Percentiles rank a stretch among this genome's conserved stretches.
These are phyloP conservation scores for Medicago arabica DNA, from an alignment of 306 rosid genomes.

Conservation along the genomic window DNA sequence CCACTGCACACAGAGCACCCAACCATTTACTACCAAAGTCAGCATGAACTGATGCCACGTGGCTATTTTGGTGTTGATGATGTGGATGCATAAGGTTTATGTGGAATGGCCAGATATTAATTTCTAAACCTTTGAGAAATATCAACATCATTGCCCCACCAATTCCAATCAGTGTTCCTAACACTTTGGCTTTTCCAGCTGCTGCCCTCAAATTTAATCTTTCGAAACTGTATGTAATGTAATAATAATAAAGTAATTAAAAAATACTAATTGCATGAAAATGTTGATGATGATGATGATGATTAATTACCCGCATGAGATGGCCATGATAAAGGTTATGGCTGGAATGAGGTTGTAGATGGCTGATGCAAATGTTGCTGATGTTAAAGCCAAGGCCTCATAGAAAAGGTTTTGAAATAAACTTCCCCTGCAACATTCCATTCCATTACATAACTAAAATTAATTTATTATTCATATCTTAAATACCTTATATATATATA, in stretches of 20 bases:
- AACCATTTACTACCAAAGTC: slow-evolving; percentile 16
- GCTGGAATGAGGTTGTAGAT: slow-evolving; percentile 54
- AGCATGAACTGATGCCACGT: slow-evolving; percentile 14
- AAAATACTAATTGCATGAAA: background rate
- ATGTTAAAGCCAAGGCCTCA: slow-evolving; percentile 46
- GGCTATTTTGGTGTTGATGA: slow-evolving; percentile 29
- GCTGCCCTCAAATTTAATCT: slow-evolving; percentile 45
- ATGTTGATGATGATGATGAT: background rate
- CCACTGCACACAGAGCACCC: slow-evolving; percentile 44
- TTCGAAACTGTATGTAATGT: slow-evolving; percentile 51
- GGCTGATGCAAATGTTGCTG: slow-evolving; percentile 56
- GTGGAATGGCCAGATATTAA: slow-evolving; percentile 63
- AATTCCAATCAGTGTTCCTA: slow-evolving; percentile 67
- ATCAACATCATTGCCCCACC: slow-evolving; percentile 81
- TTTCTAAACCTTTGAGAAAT: slow-evolving; percentile 57
- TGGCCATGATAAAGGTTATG: slow-evolving; percentile 53
- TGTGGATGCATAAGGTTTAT: slow-evolving; percentile 54
- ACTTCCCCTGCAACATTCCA: slow-evolving; percentile 50
- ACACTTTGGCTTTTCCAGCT: slow-evolving; percentile 65
- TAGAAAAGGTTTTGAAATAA: slow-evolving; percentile 55
- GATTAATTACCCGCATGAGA: slow-evolving; percentile 47
- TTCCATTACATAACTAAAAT: background rate
- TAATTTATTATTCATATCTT: background rate
- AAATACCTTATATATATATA: background rate
- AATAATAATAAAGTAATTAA: too few species aligned